These are phyloP conservation scores for Botrytis byssoidea DNA, from an alignment of 2,329 filamentous ascomycete genomes.

Conservation along the genomic window DNA sequence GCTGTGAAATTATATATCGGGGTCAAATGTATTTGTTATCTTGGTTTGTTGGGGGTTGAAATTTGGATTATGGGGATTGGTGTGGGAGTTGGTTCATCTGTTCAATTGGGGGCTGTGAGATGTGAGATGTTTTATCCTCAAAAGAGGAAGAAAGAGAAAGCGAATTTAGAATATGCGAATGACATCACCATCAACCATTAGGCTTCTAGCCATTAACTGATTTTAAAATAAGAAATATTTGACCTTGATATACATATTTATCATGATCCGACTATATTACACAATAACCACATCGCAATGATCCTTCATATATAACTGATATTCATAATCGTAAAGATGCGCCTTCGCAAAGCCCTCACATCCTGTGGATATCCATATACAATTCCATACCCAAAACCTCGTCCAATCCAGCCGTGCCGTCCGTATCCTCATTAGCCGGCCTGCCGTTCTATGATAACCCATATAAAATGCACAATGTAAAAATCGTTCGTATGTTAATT, in stretches of 20 bases:
- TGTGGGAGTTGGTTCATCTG: neutral
- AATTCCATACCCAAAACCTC: constrained; percentile 3
- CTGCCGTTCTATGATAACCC: neutral
- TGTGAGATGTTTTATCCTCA: too few species aligned
- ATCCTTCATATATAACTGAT: neutral
- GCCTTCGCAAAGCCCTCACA: neutral
- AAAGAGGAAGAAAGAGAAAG: neutral
- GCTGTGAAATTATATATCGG: neutral
- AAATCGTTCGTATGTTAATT: neutral
- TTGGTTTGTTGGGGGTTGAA: neutral
- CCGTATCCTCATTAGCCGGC: neutral
- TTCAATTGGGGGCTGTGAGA: too few species aligned
- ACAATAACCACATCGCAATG: neutral
- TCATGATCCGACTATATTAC: neutral
- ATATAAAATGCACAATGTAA: neutral
- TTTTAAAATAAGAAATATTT: neutral
- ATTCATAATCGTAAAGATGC: neutral
- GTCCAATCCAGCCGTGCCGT: neutral
- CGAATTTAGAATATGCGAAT: neutral
- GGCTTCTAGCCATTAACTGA: neutral
- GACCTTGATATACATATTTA: neutral
- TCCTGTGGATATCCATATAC: neutral
- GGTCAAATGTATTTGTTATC: neutral
- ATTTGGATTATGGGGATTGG: neutral
- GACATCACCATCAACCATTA: neutral